These are phyloP conservation scores for Zymoseptoria passerinii DNA, from an alignment of 2,329 filamentous ascomycete species.

Conservation along the genomic window DNA sequence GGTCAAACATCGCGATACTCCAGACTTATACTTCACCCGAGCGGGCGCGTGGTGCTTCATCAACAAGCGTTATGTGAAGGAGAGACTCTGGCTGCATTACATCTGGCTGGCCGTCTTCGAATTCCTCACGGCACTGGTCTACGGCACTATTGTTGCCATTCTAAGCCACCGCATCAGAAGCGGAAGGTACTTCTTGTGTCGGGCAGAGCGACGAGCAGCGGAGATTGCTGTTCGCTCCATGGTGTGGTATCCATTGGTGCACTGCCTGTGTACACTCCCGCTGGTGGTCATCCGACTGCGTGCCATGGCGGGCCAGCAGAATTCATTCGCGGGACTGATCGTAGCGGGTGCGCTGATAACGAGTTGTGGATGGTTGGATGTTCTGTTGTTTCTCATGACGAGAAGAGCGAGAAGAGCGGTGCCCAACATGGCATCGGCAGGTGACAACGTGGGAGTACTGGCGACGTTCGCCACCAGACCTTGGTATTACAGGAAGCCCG, in stretches of 20 bases:
- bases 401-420: slow-evolving; percentile 46
- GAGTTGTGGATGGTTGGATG: slow-evolving; percentile 50
- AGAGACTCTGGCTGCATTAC: slow-evolving; percentile 55
- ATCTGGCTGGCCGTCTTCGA: slow-evolving; percentile 52
- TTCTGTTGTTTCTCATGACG: slow-evolving; percentile 48
- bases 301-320: slow-evolving; percentile 45
- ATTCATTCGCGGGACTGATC: slow-evolving; percentile 37
- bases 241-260: slow-evolving; percentile 59
- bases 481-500: slow-evolving; percentile 4
- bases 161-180: slow-evolving; percentile 32
- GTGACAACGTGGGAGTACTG: slow-evolving; percentile 16
- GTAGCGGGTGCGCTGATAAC: slow-evolving; percentile 49
- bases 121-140: slow-evolving; percentile 44
- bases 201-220: slow-evolving; percentile 27
- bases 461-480: slow-evolving; percentile 15
- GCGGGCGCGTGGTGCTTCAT: slow-evolving; percentile 62
- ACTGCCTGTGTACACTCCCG: slow-evolving; percentile 57
- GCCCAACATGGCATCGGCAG: slow-evolving; percentile 34
- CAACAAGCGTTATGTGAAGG: slow-evolving; percentile 42
- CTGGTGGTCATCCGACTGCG: slow-evolving; percentile 55
- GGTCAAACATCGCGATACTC: slow-evolving; percentile 33
- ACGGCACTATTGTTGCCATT: slow-evolving; percentile 36
- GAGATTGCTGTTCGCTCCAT: slow-evolving; percentile 44
- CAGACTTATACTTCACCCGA: slow-evolving; percentile 45
- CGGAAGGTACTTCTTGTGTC: slow-evolving; percentile 29